Base-by-base conservation (phyloP, 2,329 filamentous ascomycete genomes). In the Microascus cirrosus region DNA sequence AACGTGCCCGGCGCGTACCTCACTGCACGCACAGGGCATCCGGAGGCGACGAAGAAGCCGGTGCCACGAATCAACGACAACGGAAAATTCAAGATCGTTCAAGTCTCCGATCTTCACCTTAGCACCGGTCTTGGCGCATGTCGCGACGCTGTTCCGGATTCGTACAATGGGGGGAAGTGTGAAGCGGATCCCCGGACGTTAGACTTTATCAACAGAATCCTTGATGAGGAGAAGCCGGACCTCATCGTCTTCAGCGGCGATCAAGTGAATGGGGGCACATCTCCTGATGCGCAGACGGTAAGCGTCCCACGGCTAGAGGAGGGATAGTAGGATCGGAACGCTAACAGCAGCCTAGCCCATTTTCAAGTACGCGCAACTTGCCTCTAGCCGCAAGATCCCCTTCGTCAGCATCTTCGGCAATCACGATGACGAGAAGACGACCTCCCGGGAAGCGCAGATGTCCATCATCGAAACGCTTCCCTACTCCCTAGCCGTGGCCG, bases 361-460 rank as follows among this genome's bases (percentile, higher is more conserved):
- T 60, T 96, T 95, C 77, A 99, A 99, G 73, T 90, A 92, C 65
- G 88, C 90, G 6, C 85, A 89, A 54, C 78, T 95, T 13, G 83
- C 99, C 55, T 87, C 90, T 61, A 84, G 90, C 69, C 89, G 89
- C 69, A 90, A 90, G 65, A 90, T 97, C 42, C 94, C 94, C 0
- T 97, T 95, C 66, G 89, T 91, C 18, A 86, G 87, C 60, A 97
- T 99, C 60, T 96, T 97, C 67, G 94, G 94, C 59, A 99, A 99
- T 69, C 94, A 99, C 70, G 94, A 99, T 67, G 93, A 97, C 66
- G 93, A 97, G 75, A 86, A 86, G 36, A 84, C 89, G 53, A 80
- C 96, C 62, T 83, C 85, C 18, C 87, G 94, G 58, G 76, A 81
- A 4, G 82, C 83, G 2, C 86, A 94, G 66, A 97, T 99, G 92